These are phyloP conservation scores for Brassica nigra DNA, from an alignment of 345 rosid species.

Conservation along the genomic window DNA sequence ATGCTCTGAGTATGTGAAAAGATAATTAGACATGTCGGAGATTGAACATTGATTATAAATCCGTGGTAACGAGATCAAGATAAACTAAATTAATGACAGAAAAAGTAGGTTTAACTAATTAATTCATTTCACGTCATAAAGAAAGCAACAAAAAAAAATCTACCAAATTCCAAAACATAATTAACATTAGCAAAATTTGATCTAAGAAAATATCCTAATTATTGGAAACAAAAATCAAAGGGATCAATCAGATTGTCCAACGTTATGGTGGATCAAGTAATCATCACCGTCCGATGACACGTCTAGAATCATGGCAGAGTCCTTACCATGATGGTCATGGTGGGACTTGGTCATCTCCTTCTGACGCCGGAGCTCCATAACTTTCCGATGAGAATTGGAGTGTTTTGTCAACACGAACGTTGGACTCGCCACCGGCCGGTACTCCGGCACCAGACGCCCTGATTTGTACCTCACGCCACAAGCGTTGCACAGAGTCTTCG, in stretches of 20 bases:
- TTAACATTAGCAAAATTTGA: neutral
- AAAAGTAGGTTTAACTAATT: neutral
- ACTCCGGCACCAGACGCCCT: slow-evolving; percentile 41
- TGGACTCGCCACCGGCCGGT: slow-evolving; percentile 41
- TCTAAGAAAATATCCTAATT: slow-evolving; percentile 34
- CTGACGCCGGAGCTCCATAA: slow-evolving; percentile 44
- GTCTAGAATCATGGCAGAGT: slow-evolving; percentile 54
- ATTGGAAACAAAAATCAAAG: slow-evolving; percentile 33
- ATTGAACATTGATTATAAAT: no score
- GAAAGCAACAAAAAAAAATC: neutral
- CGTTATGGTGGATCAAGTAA: slow-evolving; percentile 81
- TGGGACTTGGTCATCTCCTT: slow-evolving; percentile 45
- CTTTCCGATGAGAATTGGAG: slow-evolving; percentile 43
- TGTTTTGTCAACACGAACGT: slow-evolving; percentile 37
- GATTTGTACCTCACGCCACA: slow-evolving; percentile 53
- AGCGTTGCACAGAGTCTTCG: slow-evolving; percentile 71
- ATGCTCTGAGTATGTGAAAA: no score
- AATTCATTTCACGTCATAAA: slow-evolving; percentile 12
- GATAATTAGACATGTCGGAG: no score
- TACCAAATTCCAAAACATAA: neutral
- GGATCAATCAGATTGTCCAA: slow-evolving; percentile 45
- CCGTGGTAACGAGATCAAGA: neutral
- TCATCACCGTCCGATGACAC: slow-evolving; percentile 73
- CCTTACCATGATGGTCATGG: slow-evolving; percentile 51
- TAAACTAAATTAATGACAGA: slow-evolving; percentile 1